Percentiles rank a stretch among this genome's conserved stretches.
phyloP scores from a whole-genome alignment of 169 alveolate species.

The Plasmodium vivax region DNA sequence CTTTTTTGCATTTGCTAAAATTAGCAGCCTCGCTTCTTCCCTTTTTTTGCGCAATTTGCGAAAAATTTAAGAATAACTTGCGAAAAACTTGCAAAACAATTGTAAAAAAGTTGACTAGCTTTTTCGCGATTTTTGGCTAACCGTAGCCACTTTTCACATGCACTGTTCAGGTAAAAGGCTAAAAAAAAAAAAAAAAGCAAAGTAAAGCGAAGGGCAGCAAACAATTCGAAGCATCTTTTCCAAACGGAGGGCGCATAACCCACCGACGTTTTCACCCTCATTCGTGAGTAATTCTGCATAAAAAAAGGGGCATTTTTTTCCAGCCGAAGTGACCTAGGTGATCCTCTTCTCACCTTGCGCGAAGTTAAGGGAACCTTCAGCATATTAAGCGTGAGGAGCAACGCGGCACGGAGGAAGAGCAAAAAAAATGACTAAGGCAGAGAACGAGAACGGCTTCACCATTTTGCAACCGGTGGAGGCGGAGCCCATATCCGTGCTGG shows the following conservation, averaged over 20 bases:
- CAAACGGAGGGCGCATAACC: neutral
- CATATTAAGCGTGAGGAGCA: neutral
- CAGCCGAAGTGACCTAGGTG: neutral
- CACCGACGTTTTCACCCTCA: neutral
- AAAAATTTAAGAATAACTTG: too few species aligned
- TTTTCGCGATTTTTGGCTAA: neutral
- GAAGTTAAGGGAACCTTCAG: neutral
- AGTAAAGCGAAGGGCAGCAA: neutral
- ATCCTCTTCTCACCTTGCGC: neutral
- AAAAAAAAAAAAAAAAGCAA: neutral
- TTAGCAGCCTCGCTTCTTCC: neutral
- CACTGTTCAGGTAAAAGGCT: neutral
- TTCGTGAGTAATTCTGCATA: neutral
- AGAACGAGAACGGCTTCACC: neutral
- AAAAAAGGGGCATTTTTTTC: neutral
- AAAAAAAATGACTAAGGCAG: neutral
- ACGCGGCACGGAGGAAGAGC: neutral
- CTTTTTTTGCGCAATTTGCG: neutral
- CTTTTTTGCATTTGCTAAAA: neutral
- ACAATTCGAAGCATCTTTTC: neutral
- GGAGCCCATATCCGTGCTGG: conserved; percentile 58
- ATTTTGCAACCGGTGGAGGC: conserved; percentile 18
- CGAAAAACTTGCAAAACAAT: neutral
- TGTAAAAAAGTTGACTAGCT: neutral
- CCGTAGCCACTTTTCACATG: neutral